phyloP scores from a whole-genome alignment of 257 asterid genomes.

The Plantago major region DNA sequence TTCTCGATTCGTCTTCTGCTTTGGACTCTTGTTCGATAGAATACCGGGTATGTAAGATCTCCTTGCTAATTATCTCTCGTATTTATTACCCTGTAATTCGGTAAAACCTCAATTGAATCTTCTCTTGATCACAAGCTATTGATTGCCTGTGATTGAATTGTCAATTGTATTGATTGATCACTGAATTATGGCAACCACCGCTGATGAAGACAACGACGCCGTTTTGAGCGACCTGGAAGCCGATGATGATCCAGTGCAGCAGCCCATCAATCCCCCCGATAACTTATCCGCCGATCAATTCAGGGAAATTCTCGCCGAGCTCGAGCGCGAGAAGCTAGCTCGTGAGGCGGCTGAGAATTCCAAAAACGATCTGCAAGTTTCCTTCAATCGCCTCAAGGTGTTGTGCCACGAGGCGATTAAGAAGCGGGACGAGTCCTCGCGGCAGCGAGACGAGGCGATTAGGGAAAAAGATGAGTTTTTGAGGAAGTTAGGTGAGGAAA shows the following conservation, averaged over 20 bases:
- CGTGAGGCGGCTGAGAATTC: slow-evolving; percentile 73
- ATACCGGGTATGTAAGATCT: no score
- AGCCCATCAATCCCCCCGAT: slow-evolving; percentile 33
- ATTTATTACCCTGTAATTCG: no score
- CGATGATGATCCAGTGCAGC: slow-evolving; percentile 59
- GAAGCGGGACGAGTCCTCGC: slow-evolving; percentile 78
- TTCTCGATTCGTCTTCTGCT: no score
- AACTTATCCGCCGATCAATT: slow-evolving; percentile 56
- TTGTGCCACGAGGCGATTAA: slow-evolving; percentile 85
- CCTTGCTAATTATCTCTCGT: no score
- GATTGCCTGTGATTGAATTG: no score
- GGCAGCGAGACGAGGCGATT: slow-evolving; percentile 75
- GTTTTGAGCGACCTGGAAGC: slow-evolving; percentile 91
- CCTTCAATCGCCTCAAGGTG: slow-evolving; percentile 66
- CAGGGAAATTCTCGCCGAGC: slow-evolving; percentile 62
- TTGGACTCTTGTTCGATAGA: no score
- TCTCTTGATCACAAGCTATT: no score
- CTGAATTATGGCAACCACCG: no score
- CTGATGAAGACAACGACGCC: slow-evolving; percentile 54
- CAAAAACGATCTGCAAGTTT: slow-evolving; percentile 62
- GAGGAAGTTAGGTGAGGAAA: slow-evolving; percentile 40
- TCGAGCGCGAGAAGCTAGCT: slow-evolving; percentile 79
- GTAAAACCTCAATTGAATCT: no score
- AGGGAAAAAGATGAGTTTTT: slow-evolving; percentile 64
- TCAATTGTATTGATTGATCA: no score